phyloP scores from a whole-genome alignment of 2,329 filamentous ascomycete species.

The Bipolaris zeicola region DNA sequence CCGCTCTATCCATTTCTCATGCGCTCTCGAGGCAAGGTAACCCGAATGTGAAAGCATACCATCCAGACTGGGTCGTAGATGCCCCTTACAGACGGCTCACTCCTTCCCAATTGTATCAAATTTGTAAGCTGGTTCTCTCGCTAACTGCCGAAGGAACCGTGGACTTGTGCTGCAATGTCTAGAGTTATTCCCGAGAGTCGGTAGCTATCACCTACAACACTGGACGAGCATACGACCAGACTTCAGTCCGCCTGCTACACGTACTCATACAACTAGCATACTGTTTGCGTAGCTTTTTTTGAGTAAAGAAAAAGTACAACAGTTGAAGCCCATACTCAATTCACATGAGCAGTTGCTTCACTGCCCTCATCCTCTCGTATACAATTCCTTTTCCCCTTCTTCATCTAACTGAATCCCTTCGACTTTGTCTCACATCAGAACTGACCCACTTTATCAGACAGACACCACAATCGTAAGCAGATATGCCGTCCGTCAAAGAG shows the following conservation, averaged over 20 bases:
- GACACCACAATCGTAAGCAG: background rate
- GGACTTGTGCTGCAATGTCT: background rate
- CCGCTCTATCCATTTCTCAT: background rate
- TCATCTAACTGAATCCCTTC: constrained; percentile 1
- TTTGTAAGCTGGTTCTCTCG: background rate
- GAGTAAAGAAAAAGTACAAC: background rate
- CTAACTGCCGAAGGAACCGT: background rate
- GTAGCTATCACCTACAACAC: background rate
- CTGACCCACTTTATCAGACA: background rate
- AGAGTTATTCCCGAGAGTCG: background rate
- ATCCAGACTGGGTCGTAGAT: too few relatives aligned
- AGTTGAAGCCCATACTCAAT: background rate
- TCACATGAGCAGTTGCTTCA: background rate
- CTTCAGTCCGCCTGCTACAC: background rate
- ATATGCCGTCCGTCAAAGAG: background rate
- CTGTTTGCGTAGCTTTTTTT: background rate
- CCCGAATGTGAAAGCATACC: background rate
- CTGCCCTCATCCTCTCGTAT: background rate
- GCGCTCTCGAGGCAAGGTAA: background rate
- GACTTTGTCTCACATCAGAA: background rate
- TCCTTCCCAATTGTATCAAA: background rate
- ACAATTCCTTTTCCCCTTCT: background rate
- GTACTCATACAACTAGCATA: background rate
- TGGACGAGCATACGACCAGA: background rate
- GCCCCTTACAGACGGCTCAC: background rate